Evolutionary conservation across 164 flowering plant genomes (phyloP).

Genomic region (Liriodendron chinense): DNA sequence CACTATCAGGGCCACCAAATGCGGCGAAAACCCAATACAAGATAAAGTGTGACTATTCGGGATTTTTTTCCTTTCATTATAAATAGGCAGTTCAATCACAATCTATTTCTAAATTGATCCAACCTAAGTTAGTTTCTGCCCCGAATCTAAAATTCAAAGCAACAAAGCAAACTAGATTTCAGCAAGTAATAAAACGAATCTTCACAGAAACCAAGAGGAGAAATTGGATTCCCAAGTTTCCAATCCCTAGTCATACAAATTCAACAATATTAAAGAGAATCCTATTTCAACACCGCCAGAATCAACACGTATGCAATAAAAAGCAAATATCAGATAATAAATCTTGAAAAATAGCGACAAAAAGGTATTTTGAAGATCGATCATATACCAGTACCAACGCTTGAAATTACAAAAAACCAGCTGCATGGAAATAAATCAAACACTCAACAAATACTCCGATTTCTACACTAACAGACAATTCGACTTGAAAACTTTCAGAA

Average conservation of each 20-base stretch:
- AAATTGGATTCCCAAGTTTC: neutral
- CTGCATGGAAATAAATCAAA: neutral
- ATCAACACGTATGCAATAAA: no score
- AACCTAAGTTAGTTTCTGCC: no score
- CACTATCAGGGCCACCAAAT: neutral
- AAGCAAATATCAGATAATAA: no score
- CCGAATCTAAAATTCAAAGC: no score
- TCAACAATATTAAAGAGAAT: neutral
- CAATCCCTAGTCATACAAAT: neutral
- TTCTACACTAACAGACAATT: neutral
- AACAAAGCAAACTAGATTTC: no score
- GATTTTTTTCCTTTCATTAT: no score
- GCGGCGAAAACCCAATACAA: neutral
- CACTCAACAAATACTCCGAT: neutral
- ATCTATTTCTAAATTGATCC: no score
- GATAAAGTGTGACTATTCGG: no score
- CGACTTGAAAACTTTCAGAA: neutral
- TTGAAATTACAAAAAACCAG: neutral
- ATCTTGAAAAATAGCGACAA: no score
- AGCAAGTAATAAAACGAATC: neutral
- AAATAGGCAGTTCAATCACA: no score
- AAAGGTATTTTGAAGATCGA: neutral
- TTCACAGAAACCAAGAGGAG: neutral
- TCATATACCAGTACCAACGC: neutral
- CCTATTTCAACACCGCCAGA: neutral